Base-by-base conservation (phyloP, 2,329 filamentous ascomycete genomes). In the Pseudopithomyces maydicus region DNA sequence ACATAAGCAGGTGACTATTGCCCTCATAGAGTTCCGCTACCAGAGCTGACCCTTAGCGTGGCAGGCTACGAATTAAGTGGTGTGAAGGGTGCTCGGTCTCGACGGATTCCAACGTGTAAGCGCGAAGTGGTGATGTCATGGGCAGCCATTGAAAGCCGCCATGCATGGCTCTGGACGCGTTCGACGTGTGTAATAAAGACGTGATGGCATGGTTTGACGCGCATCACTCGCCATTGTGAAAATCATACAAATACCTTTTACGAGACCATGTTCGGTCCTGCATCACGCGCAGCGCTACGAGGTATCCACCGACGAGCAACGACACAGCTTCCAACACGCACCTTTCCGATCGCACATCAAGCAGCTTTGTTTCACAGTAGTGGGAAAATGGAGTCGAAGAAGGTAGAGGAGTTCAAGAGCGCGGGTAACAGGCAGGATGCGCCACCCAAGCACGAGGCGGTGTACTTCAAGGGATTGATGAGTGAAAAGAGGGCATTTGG, bases 391-490 rank as follows among this genome's bases (percentile, higher is more conserved):
- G 48, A 59, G 14, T 32, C 35, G 0, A 48, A 45, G 12, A 68
- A 58, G 42, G 68, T 71, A 59, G 62, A 64, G 4, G 57, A 61
- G 20, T 69, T 59, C 54, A 74, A 70, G 54, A 61, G 59, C 50
- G 55, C 57, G 3, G 72, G 72, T 1, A 73, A 74, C 55, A 55
- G 66, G 42, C 58, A 63, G 54, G 52, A 72, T 22, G 43, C 61
- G 55, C 67, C 70, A 8, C 74, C 73, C 1, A 66, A 66, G 45
- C 74, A 75, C 29, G 68, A 87, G 62, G 87, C 88, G 84, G 81
- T 81, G n/a, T 84, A 86, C 71, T 87, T 88, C 61, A 81, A 83
- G 0, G 74, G 80, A 14, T 80, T 88, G 72, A 80, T 83, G 26
- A 82, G 79, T 8, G 76, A 81, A 7, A 77, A 86, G 47, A 79